These are phyloP conservation scores for Auricularia cornea DNA, from an alignment of 768 basidiomycete species.

Conservation along the genomic window DNA sequence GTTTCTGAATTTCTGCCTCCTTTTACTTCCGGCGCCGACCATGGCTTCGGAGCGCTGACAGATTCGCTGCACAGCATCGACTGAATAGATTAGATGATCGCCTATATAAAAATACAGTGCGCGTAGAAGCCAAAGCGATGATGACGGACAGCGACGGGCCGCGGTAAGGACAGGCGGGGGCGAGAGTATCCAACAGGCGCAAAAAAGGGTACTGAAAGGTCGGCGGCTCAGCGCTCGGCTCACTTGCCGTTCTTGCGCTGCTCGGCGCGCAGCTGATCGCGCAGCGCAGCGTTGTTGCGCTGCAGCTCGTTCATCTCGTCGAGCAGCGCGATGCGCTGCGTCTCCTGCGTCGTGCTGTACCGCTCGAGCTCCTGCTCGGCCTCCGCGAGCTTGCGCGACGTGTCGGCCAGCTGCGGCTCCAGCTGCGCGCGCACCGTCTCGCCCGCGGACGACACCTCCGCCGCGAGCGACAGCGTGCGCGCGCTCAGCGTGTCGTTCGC, in stretches of 20 bases:
- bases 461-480: slow-evolving; percentile 59
- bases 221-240: not conserved
- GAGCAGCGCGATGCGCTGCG: slow-evolving; percentile 72
- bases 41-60: not conserved
- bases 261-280: slow-evolving; percentile 56
- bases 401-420: slow-evolving; percentile 54
- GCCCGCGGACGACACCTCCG: slow-evolving; percentile 52
- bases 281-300: slow-evolving; percentile 63
- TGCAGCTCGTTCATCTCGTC: slow-evolving; percentile 84
- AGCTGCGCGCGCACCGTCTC: slow-evolving; percentile 55
- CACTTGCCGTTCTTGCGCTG: slow-evolving; percentile 25
- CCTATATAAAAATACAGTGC: not conserved
- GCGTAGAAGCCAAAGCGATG: not conserved
- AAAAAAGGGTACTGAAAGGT: too few relatives aligned
- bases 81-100: not conserved
- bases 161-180: not conserved
- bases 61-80: not conserved
- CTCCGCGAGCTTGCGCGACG: slow-evolving; percentile 49
- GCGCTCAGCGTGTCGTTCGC: slow-evolving; percentile 74
- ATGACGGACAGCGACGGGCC: not conserved
- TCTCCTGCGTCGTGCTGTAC: slow-evolving; percentile 64
- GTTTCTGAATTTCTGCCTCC: too few relatives aligned
- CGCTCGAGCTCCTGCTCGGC: slow-evolving; percentile 61
- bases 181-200: not conserved
- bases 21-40: too few relatives aligned